phyloP scores from a whole-genome alignment of 108 stramenopile genomes.

The Schizochytrium sp. region DNA sequence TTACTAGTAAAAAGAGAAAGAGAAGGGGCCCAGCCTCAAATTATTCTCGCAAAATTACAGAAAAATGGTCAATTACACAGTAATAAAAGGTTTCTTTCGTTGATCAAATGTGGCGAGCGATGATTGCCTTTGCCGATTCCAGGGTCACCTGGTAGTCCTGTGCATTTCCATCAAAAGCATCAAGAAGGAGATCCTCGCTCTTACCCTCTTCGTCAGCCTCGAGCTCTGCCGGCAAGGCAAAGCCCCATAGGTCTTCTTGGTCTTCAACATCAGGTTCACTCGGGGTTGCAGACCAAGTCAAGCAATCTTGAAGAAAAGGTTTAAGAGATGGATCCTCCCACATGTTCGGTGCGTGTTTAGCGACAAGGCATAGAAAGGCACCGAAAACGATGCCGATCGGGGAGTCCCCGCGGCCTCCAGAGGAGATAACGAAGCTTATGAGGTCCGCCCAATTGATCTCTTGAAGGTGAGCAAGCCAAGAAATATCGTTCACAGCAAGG shows the following conservation, averaged over 20 bases:
- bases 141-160: conserved; percentile 14
- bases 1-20: too few species aligned
- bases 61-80: too few species aligned
- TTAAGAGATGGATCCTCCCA: neutral
- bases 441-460: neutral
- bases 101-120: neutral
- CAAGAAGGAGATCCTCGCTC: neutral
- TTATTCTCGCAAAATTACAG: too few species aligned
- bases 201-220: conserved; percentile 15
- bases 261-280: conserved; percentile 29
- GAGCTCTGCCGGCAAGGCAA: conserved; percentile 17
- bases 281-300: neutral
- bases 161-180: conserved; percentile 21
- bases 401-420: neutral
- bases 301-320: conserved; percentile 22
- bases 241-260: neutral
- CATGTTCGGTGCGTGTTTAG: neutral
- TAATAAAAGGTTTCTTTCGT: neutral
- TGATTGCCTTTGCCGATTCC: neutral
- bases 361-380: conserved; percentile 14
- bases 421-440: conserved; percentile 1
- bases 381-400: conserved; percentile 1
- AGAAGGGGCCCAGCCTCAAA: too few species aligned
- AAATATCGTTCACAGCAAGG: neutral
- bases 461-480: neutral